Percentiles rank a stretch among this genome's conserved stretches.
Evolutionary conservation across 2,329 filamentous ascomycete species (phyloP).

Genomic region (Clarireedia monteithiana): DNA sequence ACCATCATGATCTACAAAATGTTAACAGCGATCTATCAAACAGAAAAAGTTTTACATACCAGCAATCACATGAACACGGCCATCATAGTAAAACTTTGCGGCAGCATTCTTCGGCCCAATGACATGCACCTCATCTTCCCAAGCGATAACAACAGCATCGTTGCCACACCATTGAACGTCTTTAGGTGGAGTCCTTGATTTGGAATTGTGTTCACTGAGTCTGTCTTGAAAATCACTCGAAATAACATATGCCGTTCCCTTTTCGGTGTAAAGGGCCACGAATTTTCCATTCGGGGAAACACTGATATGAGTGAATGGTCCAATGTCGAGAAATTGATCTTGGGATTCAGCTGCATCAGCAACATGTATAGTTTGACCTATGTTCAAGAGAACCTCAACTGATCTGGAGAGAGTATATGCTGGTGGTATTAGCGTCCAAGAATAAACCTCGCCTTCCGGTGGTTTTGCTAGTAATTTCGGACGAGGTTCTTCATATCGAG

Average conservation of each 20-base stretch:
- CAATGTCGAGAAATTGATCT: conserved; percentile 83
- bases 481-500: conserved; percentile 82
- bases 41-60: conserved; percentile 42
- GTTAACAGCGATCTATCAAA: background rate
- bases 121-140: conserved; percentile 96
- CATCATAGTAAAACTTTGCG: conserved; percentile 79
- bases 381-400: conserved; percentile 84
- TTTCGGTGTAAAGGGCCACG: conserved; percentile 77
- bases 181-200: conserved; percentile 74
- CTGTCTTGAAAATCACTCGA: conserved; percentile 92
- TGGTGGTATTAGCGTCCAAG: conserved; percentile 85
- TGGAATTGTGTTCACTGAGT: conserved; percentile 84
- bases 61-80: conserved; percentile 78
- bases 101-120: conserved; percentile 77
- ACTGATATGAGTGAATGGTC: conserved; percentile 83
- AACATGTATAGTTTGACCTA: conserved; percentile 75
- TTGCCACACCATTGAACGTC: conserved; percentile 95
- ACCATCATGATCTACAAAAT: conserved; percentile 62
- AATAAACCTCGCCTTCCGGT: conserved; percentile 71
- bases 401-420: conserved; percentile 83
- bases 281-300: conserved; percentile 89
- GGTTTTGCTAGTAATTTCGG: conserved; percentile 72
- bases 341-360: conserved; percentile 86
- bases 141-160: conserved; percentile 85
- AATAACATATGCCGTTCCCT: conserved; percentile 84